Evolutionary conservation across 163 green algal species (phyloP), one percentile per base, ranked within the genome.

Genomic region (Scenedesmus sp.): DNA sequence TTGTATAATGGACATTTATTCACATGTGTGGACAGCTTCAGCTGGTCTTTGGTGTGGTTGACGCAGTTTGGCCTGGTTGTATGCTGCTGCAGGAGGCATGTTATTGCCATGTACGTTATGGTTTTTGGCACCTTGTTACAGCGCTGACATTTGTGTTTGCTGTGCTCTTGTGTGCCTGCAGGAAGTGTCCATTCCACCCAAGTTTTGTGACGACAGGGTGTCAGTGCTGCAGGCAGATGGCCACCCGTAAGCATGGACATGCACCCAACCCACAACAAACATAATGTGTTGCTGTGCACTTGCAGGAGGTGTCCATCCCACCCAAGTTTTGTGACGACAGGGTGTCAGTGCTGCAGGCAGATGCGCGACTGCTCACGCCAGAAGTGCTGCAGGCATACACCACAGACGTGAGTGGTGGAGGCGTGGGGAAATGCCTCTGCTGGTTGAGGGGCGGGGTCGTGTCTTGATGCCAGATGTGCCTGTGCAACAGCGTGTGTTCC

Each of bases 281-380:
- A 70, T 70, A 23, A 18, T 3, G 12, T 9, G 26, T 20, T 87
- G 82, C 82, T 20, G 9, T 64, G 56, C 18, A 9, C 12, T 4
- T 74, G 66, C 82, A 94, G 95, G 46, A 92, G 2, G 93, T 96
- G 56, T 81, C 66, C 5, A 92, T 96, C 7, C 95, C 95, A 6
- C 70, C 85, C 8, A 93, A 87, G 34, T 94, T 90, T 70, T 96
- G 94, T 82, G 96, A 97, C 89, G 86, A 93, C 57, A 89, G 96
- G 4, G 96, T 97, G 7, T 52, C 91, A 10, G 91, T 97, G 12
- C 13, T 98, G 55, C 95, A 98, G 84, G 96, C 94, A 55, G 96
- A 98, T 91, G 97, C 94, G 1, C 88, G 94, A 9, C 87, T 94
- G 18, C 91, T 98, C n/a, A 81, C 83, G 57, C 93, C 93, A 1